These are phyloP conservation scores for Verruconis gallopava DNA, from an alignment of 2,329 filamentous ascomycete species.

Conservation along the genomic window DNA sequence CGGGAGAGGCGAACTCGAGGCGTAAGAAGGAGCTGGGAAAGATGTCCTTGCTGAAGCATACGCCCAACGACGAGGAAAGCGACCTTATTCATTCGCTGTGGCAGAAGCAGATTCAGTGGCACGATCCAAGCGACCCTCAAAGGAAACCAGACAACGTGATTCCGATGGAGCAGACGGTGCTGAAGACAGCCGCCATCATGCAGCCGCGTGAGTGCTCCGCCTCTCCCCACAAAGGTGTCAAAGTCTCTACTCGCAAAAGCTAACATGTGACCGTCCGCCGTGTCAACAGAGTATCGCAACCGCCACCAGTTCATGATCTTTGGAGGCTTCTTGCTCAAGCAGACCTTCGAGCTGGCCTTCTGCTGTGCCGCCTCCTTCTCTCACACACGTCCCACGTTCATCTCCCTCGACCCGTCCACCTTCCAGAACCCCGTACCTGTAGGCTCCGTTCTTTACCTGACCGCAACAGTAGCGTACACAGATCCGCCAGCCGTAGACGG, in stretches of 20 bases:
- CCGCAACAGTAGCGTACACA: constrained; percentile 58
- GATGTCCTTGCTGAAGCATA: constrained; percentile 49
- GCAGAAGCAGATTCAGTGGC: constrained; percentile 53
- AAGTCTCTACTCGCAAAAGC: no score
- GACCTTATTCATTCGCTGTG: constrained; percentile 62
- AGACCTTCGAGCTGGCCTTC: constrained; percentile 65
- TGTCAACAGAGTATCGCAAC: constrained; percentile 47
- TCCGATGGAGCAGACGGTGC: constrained; percentile 49
- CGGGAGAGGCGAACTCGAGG: constrained; percentile 53
- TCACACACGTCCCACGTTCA: constrained; percentile 55
- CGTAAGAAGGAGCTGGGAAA: constrained; percentile 52
- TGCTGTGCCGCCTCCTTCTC: constrained; percentile 61
- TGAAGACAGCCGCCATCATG: constrained; percentile 60
- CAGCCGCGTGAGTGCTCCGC: constrained; percentile 43
- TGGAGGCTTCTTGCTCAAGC: constrained; percentile 60
- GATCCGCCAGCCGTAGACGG: constrained; percentile 43
- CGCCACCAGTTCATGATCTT: constrained; percentile 69
- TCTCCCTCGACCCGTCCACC: constrained; percentile 59
- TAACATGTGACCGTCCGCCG: no score
- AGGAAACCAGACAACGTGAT: constrained; percentile 44
- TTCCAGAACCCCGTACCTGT: constrained; percentile 66
- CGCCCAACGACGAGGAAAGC: constrained; percentile 58
- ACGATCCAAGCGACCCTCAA: constrained; percentile 42
- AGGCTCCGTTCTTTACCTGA: constrained; percentile 61
- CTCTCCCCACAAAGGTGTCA: no score